A percentile compares a stretch with the other conserved stretches of the same genome.
phyloP scores from a whole-genome alignment of 2,329 filamentous ascomycete genomes.

The Exophiala sp. region DNA sequence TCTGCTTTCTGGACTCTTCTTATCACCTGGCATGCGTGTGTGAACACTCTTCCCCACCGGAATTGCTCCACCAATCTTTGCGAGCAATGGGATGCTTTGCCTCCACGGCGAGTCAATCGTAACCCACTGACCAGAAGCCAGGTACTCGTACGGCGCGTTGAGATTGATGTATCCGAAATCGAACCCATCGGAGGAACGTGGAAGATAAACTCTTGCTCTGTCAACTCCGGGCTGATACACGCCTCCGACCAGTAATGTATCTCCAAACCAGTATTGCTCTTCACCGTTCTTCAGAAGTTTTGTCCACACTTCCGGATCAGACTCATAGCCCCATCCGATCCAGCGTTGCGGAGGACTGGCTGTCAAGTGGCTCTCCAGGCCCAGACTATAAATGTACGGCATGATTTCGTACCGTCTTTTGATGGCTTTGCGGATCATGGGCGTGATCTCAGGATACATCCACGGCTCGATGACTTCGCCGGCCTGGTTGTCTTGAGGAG shows the following conservation, averaged over 20 bases:
- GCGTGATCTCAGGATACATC: constrained; percentile 69
- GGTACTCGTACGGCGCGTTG: constrained; percentile 58
- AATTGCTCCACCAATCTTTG: constrained; percentile 53
- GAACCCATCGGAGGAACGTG: constrained; percentile 30
- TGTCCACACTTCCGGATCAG: constrained; percentile 64
- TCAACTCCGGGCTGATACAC: constrained; percentile 61
- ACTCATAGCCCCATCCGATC: constrained; percentile 70
- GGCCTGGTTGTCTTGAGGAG: constrained; percentile 59
- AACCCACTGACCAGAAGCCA: constrained; percentile 54
- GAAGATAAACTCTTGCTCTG: constrained; percentile 55
- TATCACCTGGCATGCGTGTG: constrained; percentile 51
- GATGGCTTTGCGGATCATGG: constrained; percentile 61
- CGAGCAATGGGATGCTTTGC: constrained; percentile 53
- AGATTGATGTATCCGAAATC: constrained; percentile 62
- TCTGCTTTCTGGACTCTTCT: constrained; percentile 38
- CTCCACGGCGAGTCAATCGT: constrained; percentile 51
- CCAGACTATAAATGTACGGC: constrained; percentile 66
- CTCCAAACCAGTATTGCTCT: constrained; percentile 70
- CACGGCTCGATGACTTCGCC: constrained; percentile 74
- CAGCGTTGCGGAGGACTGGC: constrained; percentile 66
- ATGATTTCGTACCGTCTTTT: constrained; percentile 68
- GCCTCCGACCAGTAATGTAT: constrained; percentile 62
- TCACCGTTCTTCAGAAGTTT: constrained; percentile 60
- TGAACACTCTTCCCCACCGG: constrained; percentile 52
- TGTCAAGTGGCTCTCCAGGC: constrained; percentile 58